Evolutionary conservation across 495 filamentous ascomycete genomes (phyloP), one percentile per base, ranked within the genome.

Genomic region (Chaetomium tenue): DNA sequence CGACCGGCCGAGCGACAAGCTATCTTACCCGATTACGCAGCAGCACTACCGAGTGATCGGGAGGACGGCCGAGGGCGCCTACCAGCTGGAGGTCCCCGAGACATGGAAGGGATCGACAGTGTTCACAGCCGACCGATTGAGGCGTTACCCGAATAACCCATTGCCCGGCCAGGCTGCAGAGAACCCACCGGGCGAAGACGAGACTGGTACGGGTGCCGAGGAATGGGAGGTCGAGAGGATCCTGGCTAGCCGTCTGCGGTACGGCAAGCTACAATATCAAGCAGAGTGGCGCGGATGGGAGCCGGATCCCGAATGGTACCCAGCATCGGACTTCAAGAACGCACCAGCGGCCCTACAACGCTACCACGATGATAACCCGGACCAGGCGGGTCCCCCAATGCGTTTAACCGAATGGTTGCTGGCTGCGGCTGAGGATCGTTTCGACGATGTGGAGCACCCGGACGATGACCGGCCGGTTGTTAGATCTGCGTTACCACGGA

Each of bases 221-320:
- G 51, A 57, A 58, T 63, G 52, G 61, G 61, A 63, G 40, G 61
- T 63, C 5, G 40, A 63, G 9, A 30, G 23, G 22, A 26, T 63
- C 28, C 15, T 63, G 11, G 51, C 61, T 9, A 46, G 37, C n/a
- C 61, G 61, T 5, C 28, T 33, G 6, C 23, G 57, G 22, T 48
- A 63, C n/a, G 52, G 61, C 25, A 63, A 63, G 23, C 52, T 63
- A 16, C 15, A 57, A 40, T 63, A 63, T 53, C 52, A 63, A 42
- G 61, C 44, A 3, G 37, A 63, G 37, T 63, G 52, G 61, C 28
- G 39, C 22, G 53, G 61, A 9, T 63, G 40, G 61, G 61, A 63
- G 26, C 61, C 61, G n/a, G 61, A 63, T 40, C 52, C 40, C 9
- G 23, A 9, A 5, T 63, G 61, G 61, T 63, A 39, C 26, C 52